phyloP scores from a whole-genome alignment of 148 eudicot genomes.

The Fagopyrum homotropicum region DNA sequence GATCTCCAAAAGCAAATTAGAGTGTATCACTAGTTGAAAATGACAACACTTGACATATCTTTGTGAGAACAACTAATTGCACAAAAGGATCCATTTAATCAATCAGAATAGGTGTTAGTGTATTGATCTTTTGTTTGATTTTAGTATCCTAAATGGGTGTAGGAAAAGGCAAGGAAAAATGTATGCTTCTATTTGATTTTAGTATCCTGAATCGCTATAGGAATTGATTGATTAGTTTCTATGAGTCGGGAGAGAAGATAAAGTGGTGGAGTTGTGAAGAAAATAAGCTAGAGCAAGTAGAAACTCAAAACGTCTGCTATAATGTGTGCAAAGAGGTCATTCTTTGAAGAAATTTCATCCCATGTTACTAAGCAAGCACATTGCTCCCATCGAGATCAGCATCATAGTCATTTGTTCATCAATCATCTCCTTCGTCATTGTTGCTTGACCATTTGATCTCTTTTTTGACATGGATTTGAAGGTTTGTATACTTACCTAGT shows the following conservation, averaged over 20 bases:
- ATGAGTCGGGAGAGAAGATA: background rate
- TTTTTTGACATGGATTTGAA: constrained; percentile 12
- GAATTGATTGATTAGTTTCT: background rate
- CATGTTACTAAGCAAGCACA: constrained; percentile 49
- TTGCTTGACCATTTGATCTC: constrained; percentile 21
- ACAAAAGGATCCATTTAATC: constrained; percentile 52
- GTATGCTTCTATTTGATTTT: background rate
- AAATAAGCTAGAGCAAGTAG: constrained; percentile 6
- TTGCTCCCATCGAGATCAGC: constrained; percentile 21
- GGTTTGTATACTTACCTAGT: background rate
- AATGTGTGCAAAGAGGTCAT: constrained; percentile 71
- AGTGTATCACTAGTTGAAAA: constrained; percentile 53
- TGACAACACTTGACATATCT: constrained; percentile 76
- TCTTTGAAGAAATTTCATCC: constrained; percentile 46
- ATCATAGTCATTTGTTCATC: constrained; percentile 13
- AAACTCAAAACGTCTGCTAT: constrained; percentile 49
- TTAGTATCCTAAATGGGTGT: too few species aligned
- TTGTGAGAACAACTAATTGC: constrained; percentile 60
- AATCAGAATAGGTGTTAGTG: constrained; percentile 42
- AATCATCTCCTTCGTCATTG: constrained; percentile 16
- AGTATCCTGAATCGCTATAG: background rate
- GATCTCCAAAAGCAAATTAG: constrained; percentile 46
- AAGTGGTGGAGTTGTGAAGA: background rate
- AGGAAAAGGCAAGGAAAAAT: too few species aligned
- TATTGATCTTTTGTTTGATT: constrained; percentile 28